Evolutionary conservation across 208 protist species (phyloP).

Genomic region (Crithidia mellificae): DNA sequence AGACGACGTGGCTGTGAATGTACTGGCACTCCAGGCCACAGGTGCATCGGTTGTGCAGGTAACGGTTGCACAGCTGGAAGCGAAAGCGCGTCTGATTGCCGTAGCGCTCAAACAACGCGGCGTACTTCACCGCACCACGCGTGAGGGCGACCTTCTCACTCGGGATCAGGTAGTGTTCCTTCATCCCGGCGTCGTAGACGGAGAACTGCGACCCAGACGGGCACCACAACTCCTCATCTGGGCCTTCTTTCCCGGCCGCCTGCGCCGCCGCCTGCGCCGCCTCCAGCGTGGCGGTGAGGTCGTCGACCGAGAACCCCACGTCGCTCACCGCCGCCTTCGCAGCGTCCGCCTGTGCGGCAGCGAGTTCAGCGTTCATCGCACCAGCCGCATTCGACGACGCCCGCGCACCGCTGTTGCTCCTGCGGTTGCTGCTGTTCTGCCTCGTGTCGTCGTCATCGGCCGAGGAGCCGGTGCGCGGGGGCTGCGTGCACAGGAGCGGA

Average conservation of each 20-base stretch:
- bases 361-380: too few species aligned
- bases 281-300: conserved; percentile 32
- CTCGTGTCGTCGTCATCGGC: neutral
- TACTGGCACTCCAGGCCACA: conserved; percentile 54
- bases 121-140: conserved; percentile 60
- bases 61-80: conserved; percentile 72
- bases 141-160: conserved; percentile 64
- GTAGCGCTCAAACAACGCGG: conserved; percentile 46
- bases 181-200: conserved; percentile 57
- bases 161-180: conserved; percentile 56
- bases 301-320: conserved; percentile 18
- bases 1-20: conserved; percentile 51
- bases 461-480: neutral
- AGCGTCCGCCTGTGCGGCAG: too few species aligned
- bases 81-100: conserved; percentile 59
- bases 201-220: conserved; percentile 43
- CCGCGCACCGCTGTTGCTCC: too few species aligned
- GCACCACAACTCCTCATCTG: conserved; percentile 25
- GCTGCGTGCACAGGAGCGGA: conserved; percentile 10
- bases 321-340: neutral
- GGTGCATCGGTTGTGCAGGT: conserved; percentile 41
- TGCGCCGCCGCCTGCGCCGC: neutral
- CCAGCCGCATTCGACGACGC: too few species aligned
- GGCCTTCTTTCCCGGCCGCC: neutral
- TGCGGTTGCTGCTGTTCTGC: neutral